Conservation (phyloP, 208 protist species). For the Leishmania turanica region DNA sequence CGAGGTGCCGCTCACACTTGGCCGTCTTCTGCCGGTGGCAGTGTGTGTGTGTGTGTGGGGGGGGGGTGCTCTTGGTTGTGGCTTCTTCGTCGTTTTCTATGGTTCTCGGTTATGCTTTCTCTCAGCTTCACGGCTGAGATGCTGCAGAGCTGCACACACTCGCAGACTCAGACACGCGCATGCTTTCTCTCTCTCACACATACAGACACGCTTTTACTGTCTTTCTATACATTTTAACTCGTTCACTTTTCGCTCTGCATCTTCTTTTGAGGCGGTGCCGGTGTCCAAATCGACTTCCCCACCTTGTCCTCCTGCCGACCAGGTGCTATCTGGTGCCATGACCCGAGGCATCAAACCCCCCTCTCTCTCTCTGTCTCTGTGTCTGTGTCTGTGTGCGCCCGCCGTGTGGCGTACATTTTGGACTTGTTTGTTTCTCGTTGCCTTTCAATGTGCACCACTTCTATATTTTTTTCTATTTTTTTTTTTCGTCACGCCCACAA, state of each 20-base stretch:
- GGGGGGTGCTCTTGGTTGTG: background rate
- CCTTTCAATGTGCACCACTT: background rate
- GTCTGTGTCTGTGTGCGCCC: background rate
- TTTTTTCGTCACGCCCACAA: background rate
- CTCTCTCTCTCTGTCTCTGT: background rate
- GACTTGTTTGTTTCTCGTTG: background rate
- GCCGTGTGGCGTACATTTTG: background rate
- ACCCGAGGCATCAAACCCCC: background rate
- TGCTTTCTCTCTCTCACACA: background rate
- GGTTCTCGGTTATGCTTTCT: background rate
- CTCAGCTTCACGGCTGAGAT: background rate
- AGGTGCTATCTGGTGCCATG: background rate
- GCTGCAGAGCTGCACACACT: background rate
- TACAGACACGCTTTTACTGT: background rate
- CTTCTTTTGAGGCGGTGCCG: background rate
- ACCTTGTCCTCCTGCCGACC: background rate
- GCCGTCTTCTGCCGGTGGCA: no score
- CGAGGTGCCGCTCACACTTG: no score
- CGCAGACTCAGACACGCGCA: background rate
- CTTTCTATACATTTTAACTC: background rate
- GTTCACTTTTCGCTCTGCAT: background rate
- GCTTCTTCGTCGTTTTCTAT: background rate
- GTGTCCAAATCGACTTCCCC: background rate
- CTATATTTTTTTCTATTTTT: no score
- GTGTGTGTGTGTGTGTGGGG: no score